Evolutionary conservation across 352 stramenopile species (phyloP).

Genomic region (Vaucheria bursata): DNA sequence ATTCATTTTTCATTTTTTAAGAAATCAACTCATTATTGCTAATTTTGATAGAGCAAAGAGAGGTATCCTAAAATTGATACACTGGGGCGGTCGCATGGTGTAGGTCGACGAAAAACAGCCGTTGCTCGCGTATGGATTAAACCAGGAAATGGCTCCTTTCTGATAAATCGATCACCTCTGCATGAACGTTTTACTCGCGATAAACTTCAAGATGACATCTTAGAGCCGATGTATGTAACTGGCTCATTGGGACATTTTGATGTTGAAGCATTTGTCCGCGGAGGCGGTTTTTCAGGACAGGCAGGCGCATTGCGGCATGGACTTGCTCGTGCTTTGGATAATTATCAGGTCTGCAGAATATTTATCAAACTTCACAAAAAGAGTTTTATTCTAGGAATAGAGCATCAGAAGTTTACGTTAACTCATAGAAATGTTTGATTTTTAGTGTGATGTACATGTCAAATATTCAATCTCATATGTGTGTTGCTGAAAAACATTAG

Average conservation of each 20-base stretch:
- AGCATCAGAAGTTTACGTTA: neutral
- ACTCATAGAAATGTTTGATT: neutral
- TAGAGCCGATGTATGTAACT: constrained; percentile 53
- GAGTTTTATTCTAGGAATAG: too few species aligned
- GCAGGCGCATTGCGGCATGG: constrained; percentile 75
- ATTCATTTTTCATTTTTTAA: too few species aligned
- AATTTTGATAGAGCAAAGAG: neutral
- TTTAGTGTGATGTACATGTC: too few species aligned
- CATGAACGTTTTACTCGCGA: constrained; percentile 34
- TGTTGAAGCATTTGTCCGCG: constrained; percentile 76
- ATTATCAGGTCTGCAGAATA: neutral
- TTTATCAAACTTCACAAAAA: too few species aligned
- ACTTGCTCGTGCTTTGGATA: constrained; percentile 72
- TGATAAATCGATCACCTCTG: constrained; percentile 27
- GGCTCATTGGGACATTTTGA: constrained; percentile 66
- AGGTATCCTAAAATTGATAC: neutral
- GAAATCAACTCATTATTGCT: too few species aligned
- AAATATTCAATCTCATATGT: too few species aligned
- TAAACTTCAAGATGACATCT: constrained; percentile 24
- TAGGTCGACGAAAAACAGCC: constrained; percentile 71
- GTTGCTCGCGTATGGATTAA: constrained; percentile 76
- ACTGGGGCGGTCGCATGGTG: constrained; percentile 24
- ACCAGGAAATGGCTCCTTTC: constrained; percentile 46
- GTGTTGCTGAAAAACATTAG: too few species aligned
- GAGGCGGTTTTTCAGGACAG: constrained; percentile 76